A percentile compares a stretch with the other conserved stretches of the same genome.
Evolutionary conservation across 1,139 yeast genomes (phyloP).

Genomic region (Protomyces pachydermus): DNA sequence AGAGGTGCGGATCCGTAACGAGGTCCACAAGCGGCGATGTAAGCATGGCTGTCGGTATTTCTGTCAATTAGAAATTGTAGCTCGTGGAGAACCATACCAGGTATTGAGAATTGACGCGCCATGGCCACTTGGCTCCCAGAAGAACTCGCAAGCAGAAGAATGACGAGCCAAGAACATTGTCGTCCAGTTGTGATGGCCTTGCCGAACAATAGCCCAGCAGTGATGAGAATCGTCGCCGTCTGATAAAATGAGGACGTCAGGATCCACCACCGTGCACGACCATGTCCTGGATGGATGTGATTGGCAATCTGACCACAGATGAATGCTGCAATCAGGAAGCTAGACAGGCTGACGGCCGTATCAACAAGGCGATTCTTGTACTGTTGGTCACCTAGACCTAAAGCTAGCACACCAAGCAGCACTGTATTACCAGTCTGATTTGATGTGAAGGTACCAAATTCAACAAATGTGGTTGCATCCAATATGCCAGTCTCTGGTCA

Average conservation of each 20-base stretch:
- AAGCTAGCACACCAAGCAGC: conserved; percentile 5
- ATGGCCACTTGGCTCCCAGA: conserved; percentile 19
- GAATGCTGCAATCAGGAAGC: conserved; percentile 2
- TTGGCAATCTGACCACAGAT: conserved; percentile 10
- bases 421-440: conserved; percentile 22
- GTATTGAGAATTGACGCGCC: conserved; percentile 19
- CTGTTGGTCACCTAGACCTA: neutral
- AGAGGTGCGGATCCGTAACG: conserved; percentile 17
- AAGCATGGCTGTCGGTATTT: neutral
- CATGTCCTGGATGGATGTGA: neutral
- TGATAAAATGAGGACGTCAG: neutral
- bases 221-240: conserved; percentile 4
- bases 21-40: conserved; percentile 6
- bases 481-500: conserved; percentile 8
- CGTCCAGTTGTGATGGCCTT: neutral
- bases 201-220: conserved; percentile 3
- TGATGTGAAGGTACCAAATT: conserved; percentile 19
- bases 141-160: conserved; percentile 13
- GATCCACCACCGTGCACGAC: conserved; percentile 14
- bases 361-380: conserved; percentile 1
- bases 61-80: neutral
- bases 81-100: neutral
- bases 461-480: conserved; percentile 23
- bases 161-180: conserved; percentile 4
- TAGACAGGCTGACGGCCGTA: conserved; percentile 5